Conservation (phyloP, 2,329 filamentous ascomycete genomes). For the Didymella pomorum region DNA sequence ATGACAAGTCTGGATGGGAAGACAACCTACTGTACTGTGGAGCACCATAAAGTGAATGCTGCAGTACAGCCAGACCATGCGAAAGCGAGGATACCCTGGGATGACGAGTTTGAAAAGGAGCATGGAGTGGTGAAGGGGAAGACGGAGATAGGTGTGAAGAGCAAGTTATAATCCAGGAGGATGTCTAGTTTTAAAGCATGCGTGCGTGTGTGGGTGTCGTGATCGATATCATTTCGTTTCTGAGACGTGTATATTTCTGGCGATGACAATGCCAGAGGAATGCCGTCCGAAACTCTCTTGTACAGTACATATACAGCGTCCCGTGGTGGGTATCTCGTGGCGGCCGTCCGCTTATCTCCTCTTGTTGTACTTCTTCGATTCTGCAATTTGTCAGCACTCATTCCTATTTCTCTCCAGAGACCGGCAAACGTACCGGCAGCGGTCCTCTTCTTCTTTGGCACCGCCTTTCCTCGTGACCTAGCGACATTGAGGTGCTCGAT, state of each 20-base stretch:
- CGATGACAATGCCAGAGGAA: constrained; percentile 14
- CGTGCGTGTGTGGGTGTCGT: neutral
- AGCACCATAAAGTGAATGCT: constrained; percentile 62
- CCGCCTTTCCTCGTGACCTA: constrained; percentile 76
- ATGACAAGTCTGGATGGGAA: constrained; percentile 61
- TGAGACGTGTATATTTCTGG: constrained; percentile 2
- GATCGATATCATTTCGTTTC: constrained; percentile 3
- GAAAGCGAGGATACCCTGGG: constrained; percentile 53
- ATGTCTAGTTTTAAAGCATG: neutral
- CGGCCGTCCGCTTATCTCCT: constrained; percentile 45
- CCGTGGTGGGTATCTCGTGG: constrained; percentile 7
- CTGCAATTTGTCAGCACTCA: constrained; percentile 34
- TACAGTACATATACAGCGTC: constrained; percentile 31
- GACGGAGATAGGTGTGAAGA: constrained; percentile 20
- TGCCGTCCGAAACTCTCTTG: constrained; percentile 26
- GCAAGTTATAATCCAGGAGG: constrained; percentile 27
- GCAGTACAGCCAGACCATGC: constrained; percentile 53
- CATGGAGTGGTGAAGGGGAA: constrained; percentile 27
- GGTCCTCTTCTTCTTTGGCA: constrained; percentile 87
- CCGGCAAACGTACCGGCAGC: constrained; percentile 52
- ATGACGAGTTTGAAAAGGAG: constrained; percentile 53
- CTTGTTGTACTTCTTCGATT: constrained; percentile 59
- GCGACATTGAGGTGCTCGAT: constrained; percentile 69
- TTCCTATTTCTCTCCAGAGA: too few species aligned
- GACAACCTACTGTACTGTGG: constrained; percentile 58